Evolutionary conservation across 129 eudicot genomes (phyloP).

Genomic region (Ambrosia artemisiifolia): DNA sequence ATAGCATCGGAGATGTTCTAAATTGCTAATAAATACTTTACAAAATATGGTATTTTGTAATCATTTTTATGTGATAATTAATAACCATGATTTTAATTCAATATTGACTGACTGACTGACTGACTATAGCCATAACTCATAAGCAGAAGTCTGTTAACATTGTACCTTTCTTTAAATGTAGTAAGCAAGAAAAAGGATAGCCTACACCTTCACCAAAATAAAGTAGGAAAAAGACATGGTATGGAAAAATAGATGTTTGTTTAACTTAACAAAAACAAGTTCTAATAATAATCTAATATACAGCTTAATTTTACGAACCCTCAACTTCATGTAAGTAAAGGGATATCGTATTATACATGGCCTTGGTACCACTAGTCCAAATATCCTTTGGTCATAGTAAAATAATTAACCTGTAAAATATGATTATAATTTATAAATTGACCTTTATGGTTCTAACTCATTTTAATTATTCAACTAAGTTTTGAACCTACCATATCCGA

Average conservation of each 20-base stretch:
- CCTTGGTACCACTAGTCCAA: too few relatives aligned
- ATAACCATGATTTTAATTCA: slow-evolving; percentile 5
- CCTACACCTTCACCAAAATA: not conserved
- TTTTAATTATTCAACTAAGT: too few relatives aligned
- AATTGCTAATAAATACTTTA: not conserved
- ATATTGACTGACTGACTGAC: not conserved
- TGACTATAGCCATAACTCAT: slow-evolving; percentile 1
- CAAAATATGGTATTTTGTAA: not conserved
- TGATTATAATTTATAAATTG: not conserved
- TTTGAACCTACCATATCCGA: too few relatives aligned
- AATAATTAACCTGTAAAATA: not conserved
- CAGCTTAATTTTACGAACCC: too few relatives aligned
- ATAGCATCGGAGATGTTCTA: too few relatives aligned
- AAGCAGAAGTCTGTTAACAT: not conserved
- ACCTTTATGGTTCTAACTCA: not conserved
- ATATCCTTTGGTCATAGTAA: not conserved
- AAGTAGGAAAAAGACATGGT: slow-evolving; percentile 6
- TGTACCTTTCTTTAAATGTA: slow-evolving; percentile 1
- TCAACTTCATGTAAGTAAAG: too few relatives aligned
- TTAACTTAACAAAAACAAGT: too few relatives aligned
- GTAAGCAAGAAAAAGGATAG: slow-evolving; percentile 4
- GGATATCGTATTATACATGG: too few relatives aligned
- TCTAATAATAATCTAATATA: too few relatives aligned
- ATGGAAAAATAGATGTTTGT: not conserved
- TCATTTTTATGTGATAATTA: not conserved